A percentile compares a stretch with the other conserved stretches of the same genome.
Evolutionary conservation across 2,329 filamentous ascomycete species (phyloP).

Genomic region (Teratosphaeriaceae sp.): DNA sequence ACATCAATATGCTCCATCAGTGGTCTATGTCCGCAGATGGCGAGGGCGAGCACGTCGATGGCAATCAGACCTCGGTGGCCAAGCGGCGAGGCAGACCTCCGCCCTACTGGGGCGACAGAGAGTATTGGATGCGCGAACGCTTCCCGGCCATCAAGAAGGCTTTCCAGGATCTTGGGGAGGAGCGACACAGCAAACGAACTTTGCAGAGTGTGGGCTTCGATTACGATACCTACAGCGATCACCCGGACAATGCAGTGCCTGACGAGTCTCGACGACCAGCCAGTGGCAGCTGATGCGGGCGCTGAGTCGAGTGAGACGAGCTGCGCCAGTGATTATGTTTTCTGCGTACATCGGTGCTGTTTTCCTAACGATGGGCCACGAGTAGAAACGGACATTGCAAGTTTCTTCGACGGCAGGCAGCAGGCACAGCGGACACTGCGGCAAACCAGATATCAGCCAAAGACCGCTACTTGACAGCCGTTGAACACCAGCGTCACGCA

Average conservation of each 20-base stretch:
- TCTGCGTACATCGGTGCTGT: too few relatives aligned
- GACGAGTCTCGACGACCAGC: neutral
- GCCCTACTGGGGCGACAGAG: slow-evolving; percentile 62
- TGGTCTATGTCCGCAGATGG: slow-evolving; percentile 48
- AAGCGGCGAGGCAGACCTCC: slow-evolving; percentile 53
- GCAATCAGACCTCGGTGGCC: slow-evolving; percentile 2
- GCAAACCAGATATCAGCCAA: too few relatives aligned
- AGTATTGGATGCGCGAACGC: slow-evolving; percentile 64
- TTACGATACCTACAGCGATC: slow-evolving; percentile 28
- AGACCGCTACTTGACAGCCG: too few relatives aligned
- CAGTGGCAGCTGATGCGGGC: too few relatives aligned
- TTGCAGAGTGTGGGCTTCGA: slow-evolving; percentile 62
- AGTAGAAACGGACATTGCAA: too few relatives aligned
- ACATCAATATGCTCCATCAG: slow-evolving; percentile 62
- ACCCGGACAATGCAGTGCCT: slow-evolving; percentile 9
- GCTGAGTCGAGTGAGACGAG: too few relatives aligned
- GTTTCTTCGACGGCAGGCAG: too few relatives aligned
- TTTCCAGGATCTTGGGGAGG: slow-evolving; percentile 60
- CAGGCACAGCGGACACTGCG: too few relatives aligned
- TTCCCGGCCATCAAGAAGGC: slow-evolving; percentile 64
- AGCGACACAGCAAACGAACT: slow-evolving; percentile 50
- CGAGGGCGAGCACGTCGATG: slow-evolving; percentile 9
- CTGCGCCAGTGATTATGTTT: too few relatives aligned
- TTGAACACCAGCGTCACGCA: too few relatives aligned
- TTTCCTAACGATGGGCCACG: too few relatives aligned